A percentile compares a stretch with the other conserved stretches of the same genome.
Conservation (phyloP, 2,329 filamentous ascomycete species). For the Fusarium poae region DNA sequence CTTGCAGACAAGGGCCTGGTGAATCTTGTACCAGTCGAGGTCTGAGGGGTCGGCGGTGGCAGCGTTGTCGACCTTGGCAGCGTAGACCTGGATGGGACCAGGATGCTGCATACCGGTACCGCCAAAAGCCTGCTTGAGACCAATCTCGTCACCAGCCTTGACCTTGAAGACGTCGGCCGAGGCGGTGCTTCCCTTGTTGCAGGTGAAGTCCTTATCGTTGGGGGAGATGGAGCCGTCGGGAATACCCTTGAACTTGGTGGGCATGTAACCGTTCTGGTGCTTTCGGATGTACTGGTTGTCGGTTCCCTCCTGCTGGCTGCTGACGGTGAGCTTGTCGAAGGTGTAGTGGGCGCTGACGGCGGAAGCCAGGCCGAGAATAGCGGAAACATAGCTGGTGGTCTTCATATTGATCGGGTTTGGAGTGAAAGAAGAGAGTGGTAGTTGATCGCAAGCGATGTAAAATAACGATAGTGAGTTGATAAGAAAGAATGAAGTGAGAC, state of each 20-base stretch:
- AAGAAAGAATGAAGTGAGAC: constrained; percentile 29
- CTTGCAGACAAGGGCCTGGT: constrained; percentile 24
- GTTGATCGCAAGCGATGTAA: constrained; percentile 16
- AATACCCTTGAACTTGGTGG: constrained; percentile 21
- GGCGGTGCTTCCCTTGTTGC: constrained; percentile 16
- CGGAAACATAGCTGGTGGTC: constrained; percentile 23
- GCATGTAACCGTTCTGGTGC: constrained; percentile 29
- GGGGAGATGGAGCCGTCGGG: constrained; percentile 22
- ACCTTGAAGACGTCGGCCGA: constrained; percentile 19
- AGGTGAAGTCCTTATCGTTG: constrained; percentile 27
- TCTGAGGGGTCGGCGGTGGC: constrained; percentile 4
- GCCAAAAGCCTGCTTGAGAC: constrained; percentile 23
- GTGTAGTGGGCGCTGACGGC: constrained; percentile 28
- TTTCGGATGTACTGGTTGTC: constrained; percentile 27
- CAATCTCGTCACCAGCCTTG: constrained; percentile 26
- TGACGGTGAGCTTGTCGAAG: constrained; percentile 25
- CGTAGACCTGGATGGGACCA: constrained; percentile 24
- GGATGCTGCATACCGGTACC: constrained; percentile 25
- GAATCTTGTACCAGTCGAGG: constrained; percentile 27
- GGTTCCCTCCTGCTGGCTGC: not conserved
- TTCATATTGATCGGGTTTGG: constrained; percentile 16
- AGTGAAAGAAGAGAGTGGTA: not conserved
- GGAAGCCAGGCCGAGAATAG: constrained; percentile 21
- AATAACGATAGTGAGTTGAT: constrained; percentile 15
- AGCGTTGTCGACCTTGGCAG: constrained; percentile 10